phyloP scores from a whole-genome alignment of 1,139 yeast species.

The Scheffersomyces illinoinensis region DNA sequence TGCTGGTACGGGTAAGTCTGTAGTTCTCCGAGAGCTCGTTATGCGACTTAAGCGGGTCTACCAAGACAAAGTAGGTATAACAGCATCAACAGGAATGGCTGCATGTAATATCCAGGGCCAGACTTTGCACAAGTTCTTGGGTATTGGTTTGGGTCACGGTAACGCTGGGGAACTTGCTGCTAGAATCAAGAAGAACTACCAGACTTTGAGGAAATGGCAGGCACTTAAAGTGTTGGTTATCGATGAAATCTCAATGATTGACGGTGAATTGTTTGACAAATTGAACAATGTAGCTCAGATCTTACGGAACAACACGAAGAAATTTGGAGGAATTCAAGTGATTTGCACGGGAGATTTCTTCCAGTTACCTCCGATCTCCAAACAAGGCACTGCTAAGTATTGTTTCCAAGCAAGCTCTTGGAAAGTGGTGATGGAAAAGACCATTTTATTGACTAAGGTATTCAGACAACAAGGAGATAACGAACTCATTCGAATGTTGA shows the following conservation, averaged over 20 bases:
- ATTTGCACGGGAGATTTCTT: constrained; percentile 88
- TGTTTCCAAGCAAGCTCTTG: constrained; percentile 64
- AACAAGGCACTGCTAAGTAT: constrained; percentile 38
- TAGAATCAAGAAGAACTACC: constrained; percentile 47
- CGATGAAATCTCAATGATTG: constrained; percentile 91
- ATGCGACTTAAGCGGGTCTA: constrained; percentile 33
- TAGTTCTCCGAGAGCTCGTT: constrained; percentile 63
- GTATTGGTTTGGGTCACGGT: constrained; percentile 72
- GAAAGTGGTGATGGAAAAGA: constrained; percentile 53
- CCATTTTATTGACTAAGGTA: constrained; percentile 61
- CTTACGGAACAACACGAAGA: constrained; percentile 49
- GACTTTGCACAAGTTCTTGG: constrained; percentile 76
- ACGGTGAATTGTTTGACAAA: constrained; percentile 71
- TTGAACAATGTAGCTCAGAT: constrained; percentile 63
- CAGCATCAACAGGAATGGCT: constrained; percentile 92
- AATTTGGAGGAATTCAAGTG: constrained; percentile 90
- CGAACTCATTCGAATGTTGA: constrained; percentile 69
- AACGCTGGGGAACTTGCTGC: constrained; percentile 42
- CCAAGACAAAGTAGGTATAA: constrained; percentile 60
- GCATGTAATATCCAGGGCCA: constrained; percentile 86
- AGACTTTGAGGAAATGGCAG: constrained; percentile 57
- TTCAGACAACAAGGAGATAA: constrained; percentile 74
- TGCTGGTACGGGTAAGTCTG: constrained; percentile 88
- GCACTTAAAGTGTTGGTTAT: constrained; percentile 64
- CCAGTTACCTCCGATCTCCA: constrained; percentile 83